Conservation (phyloP, 2,329 filamentous ascomycete species). For the Colletotrichum incanum region DNA sequence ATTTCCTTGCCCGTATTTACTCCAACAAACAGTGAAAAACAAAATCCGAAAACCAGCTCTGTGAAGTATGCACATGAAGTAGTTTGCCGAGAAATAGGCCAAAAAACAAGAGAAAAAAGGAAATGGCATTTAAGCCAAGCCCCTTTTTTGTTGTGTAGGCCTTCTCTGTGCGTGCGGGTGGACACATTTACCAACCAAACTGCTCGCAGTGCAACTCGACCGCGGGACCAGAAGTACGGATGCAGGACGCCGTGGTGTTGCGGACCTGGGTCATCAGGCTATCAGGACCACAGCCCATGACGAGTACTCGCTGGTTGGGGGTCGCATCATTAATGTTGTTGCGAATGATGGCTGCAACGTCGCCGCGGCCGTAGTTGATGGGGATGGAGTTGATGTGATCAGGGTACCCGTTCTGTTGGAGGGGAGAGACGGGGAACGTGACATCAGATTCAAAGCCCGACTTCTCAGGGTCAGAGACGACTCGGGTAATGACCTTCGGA, state of each 20-base stretch:
- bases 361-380: constrained; percentile 55
- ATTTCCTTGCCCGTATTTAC: constrained; percentile 26
- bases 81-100: background rate
- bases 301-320: constrained; percentile 54
- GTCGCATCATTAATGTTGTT: constrained; percentile 49
- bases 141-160: background rate
- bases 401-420: constrained; percentile 16
- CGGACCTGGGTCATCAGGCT: constrained; percentile 60
- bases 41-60: background rate
- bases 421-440: constrained; percentile 32
- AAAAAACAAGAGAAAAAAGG: background rate
- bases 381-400: constrained; percentile 44
- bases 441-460: constrained; percentile 45
- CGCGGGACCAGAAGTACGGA: constrained; percentile 58
- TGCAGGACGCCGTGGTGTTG: constrained; percentile 57
- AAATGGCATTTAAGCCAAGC: background rate
- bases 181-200: constrained; percentile 58
- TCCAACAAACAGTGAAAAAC: constrained; percentile 12
- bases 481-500: constrained; percentile 34
- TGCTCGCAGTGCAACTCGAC: constrained; percentile 66
- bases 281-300: constrained; percentile 64
- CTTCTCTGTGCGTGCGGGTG: background rate
- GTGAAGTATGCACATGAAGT: constrained; percentile 28
- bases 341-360: constrained; percentile 55
- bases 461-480: constrained; percentile 43